These are phyloP conservation scores for Cryptococcus wingfieldii DNA, from an alignment of 1,284 basidiomycete species.

Conservation along the genomic window DNA sequence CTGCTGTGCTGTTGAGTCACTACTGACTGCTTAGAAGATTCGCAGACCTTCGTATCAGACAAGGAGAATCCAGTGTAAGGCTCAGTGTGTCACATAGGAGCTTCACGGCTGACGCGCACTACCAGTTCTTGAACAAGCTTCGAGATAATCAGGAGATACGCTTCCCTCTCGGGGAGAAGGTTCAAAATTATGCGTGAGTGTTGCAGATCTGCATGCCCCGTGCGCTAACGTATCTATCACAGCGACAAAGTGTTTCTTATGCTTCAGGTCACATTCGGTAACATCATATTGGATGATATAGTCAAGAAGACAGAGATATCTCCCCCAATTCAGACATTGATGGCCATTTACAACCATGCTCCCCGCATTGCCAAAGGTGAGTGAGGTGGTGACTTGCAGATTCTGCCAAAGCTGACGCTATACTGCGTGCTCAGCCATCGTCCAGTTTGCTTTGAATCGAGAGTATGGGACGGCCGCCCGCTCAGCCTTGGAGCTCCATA, in stretches of 20 bases:
- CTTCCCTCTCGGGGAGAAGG: conserved; percentile 23
- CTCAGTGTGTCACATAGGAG: neutral
- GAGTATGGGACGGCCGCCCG: conserved; percentile 25
- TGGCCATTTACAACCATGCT: conserved; percentile 34
- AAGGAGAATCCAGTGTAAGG: conserved; percentile 36
- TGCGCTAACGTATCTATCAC: conserved; percentile 7
- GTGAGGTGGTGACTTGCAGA: neutral
- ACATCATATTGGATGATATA: conserved; percentile 30
- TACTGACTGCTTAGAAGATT: conserved; percentile 22
- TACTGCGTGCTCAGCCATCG: conserved; percentile 26
- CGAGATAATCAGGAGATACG: conserved; percentile 29
- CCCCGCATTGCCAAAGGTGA: conserved; percentile 30
- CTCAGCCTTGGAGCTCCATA: conserved; percentile 32
- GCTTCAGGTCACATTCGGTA: conserved; percentile 39
- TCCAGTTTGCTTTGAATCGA: conserved; percentile 19
- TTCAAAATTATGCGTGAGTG: conserved; percentile 30
- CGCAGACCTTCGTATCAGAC: conserved; percentile 36
- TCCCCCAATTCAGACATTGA: conserved; percentile 24
- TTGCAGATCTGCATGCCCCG: neutral
- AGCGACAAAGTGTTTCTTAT: conserved; percentile 47
- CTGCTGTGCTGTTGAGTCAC: neutral
- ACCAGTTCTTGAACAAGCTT: conserved; percentile 34
- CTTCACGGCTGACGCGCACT: conserved; percentile 1
- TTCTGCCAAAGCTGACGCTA: neutral
- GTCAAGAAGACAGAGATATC: conserved; percentile 25